Percentiles rank a stretch among this genome's conserved stretches.
These are phyloP conservation scores for Rhynchospora breviuscula DNA, from an alignment of 176 grass and related monocot species.

Conservation along the genomic window DNA sequence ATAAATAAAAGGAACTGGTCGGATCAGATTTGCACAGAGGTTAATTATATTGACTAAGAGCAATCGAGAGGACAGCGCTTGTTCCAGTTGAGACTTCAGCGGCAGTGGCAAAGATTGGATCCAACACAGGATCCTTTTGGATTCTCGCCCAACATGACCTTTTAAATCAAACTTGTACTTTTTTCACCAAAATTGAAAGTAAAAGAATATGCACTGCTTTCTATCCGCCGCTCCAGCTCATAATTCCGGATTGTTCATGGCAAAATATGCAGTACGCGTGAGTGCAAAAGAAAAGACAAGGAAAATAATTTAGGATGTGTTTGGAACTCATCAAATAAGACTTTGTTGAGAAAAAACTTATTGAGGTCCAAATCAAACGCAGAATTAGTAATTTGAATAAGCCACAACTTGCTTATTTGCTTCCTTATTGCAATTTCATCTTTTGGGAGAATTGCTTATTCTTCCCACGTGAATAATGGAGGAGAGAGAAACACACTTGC, in stretches of 20 bases:
- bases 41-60: neutral
- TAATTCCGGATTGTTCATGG: neutral
- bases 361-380: no score
- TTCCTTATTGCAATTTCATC: no score
- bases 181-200: neutral
- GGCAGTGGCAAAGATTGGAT: conserved; percentile 10
- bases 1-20: neutral
- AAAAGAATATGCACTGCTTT: neutral
- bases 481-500: no score
- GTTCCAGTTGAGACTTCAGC: neutral
- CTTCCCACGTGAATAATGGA: no score
- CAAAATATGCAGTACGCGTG: neutral
- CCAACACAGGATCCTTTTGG: neutral
- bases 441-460: no score
- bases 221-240: neutral
- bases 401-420: no score
- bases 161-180: conserved; percentile 14
- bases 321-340: no score
- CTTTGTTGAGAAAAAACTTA: no score
- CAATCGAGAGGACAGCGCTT: neutral
- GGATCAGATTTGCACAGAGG: conserved; percentile 15
- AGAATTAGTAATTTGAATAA: no score
- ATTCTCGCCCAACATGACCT: conserved; percentile 4
- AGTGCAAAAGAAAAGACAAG: neutral
- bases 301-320: neutral